Evolutionary conservation across 345 rosid genomes (phyloP).

Genomic region (Raphanus raphanistrum): DNA sequence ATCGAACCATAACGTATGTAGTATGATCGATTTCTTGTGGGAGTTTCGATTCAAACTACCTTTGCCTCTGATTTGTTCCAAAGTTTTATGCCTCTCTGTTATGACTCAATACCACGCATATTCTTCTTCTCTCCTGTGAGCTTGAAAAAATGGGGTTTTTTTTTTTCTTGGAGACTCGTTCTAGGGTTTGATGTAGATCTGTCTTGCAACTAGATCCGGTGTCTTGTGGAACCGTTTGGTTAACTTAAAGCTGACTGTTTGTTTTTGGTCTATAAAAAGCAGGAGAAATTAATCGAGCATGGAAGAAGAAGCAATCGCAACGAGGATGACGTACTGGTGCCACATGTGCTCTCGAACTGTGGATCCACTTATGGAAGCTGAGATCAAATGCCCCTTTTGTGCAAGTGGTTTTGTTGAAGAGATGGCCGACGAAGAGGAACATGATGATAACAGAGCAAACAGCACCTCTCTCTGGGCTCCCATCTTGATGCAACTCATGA

Average conservation of each 20-base stretch:
- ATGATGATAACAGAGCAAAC: neutral
- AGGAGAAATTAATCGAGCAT: neutral
- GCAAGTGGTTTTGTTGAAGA: constrained; percentile 61
- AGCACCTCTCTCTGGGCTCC: constrained; percentile 66
- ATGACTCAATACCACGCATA: neutral
- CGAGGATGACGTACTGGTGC: constrained; percentile 36
- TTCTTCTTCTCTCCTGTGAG: neutral
- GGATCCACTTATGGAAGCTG: constrained; percentile 46
- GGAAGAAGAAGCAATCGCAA: constrained; percentile 34
- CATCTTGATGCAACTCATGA: constrained; percentile 72
- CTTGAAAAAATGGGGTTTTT: neutral
- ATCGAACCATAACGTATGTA: no score
- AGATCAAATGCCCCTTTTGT: constrained; percentile 61
- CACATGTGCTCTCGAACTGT: constrained; percentile 57
- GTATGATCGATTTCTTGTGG: no score
- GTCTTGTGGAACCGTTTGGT: neutral
- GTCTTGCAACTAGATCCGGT: neutral
- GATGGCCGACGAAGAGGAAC: constrained; percentile 28
- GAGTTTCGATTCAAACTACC: no score
- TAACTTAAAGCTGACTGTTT: neutral
- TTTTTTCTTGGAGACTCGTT: neutral
- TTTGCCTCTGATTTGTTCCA: neutral
- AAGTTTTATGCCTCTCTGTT: neutral
- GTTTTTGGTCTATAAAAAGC: neutral
- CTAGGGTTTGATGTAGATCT: neutral